Base-by-base conservation (phyloP, 176 grass and related monocot species). In the Otatea glauca region DNA sequence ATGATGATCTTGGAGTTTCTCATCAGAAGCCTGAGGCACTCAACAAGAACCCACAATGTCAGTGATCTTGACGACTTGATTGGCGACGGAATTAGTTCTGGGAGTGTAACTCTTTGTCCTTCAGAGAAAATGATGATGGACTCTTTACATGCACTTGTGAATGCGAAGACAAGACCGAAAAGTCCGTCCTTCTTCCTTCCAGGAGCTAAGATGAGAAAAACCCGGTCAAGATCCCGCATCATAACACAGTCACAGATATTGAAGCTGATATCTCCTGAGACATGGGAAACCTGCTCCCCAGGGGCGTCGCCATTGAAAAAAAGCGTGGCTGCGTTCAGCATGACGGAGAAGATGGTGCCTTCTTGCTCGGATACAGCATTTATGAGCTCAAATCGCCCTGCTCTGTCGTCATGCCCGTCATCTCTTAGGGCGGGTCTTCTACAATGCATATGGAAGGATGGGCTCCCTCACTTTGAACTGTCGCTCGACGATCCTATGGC, bases 21-120 rank as follows among this genome's bases (percentile, higher is more conserved):
- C 14, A 78, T 90, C 62, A 92, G 88, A 88, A 89, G 82, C 53
- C 80, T 97, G 71, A 92, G 85, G 72, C 67, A 92, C 56, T 89
- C 80, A 29, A 88, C 85, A 89, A 89, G 86, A 91, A 88, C 89
- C 38, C 89, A 89, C 49, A 77, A 78, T n/a, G 73, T 86, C 15
- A 86, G 51, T 48, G 89, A 97, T 94, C 85, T 94, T 13, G 94
- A 86, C 0, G 89, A 94, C 23, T 72, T 92, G 65, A 80, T 93
- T 7, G 82, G 47, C 21, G 80, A 91, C 13, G 68, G 89, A n/a
- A 76, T 81, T 21, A 74, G 61, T 67, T 49, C 65, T 6, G 84
- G 89, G 23, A 83, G 70, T 74, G 74, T 83, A 23, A 51, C 65
- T 25, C 60, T 90, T 11, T 71, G 85, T 65, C 86, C 84, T 80